Percentiles rank a stretch among this genome's conserved stretches.
phyloP scores from a whole-genome alignment of 768 basidiomycete genomes.

The Mycena galopus region DNA sequence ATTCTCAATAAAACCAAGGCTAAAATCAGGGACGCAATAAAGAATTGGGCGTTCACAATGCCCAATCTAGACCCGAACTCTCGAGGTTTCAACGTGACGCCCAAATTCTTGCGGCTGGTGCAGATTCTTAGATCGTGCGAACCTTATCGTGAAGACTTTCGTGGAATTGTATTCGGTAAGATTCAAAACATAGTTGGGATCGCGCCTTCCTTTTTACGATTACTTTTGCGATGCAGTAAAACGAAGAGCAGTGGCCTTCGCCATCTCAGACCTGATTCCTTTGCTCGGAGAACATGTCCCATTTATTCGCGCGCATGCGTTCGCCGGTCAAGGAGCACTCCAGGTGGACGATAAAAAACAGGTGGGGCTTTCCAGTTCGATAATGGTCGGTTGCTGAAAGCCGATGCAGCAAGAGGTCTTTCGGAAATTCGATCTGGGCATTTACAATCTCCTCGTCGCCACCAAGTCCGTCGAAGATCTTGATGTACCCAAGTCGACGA shows the following conservation, averaged over 20 bases:
- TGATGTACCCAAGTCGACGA: slow-evolving; percentile 66
- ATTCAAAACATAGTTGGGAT: slow-evolving; percentile 7
- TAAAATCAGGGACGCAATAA: slow-evolving; percentile 57
- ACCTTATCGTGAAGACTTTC: slow-evolving; percentile 68
- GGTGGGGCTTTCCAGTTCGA: slow-evolving; percentile 36
- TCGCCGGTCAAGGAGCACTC: slow-evolving; percentile 53
- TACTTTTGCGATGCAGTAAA: slow-evolving; percentile 58
- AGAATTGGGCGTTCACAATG: slow-evolving; percentile 74
- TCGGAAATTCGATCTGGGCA: slow-evolving; percentile 64
- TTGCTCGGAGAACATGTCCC: slow-evolving; percentile 62
- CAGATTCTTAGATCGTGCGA: slow-evolving; percentile 70
- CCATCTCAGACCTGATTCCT: slow-evolving; percentile 71
- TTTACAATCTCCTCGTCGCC: slow-evolving; percentile 73
- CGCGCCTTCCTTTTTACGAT: background rate
- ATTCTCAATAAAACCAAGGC: slow-evolving; percentile 39
- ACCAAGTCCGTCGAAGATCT: slow-evolving; percentile 72
- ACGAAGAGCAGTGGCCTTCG: slow-evolving; percentile 63
- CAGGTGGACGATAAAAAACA: slow-evolving; percentile 45
- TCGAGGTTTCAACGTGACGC: slow-evolving; percentile 73
- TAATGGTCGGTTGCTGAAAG: background rate
- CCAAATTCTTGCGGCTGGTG: slow-evolving; percentile 73
- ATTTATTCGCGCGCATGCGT: slow-evolving; percentile 68
- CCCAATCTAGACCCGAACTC: slow-evolving; percentile 72
- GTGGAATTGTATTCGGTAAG: slow-evolving; percentile 76
- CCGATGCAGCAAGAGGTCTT: slow-evolving; percentile 60